Conservation (phyloP, 1,139 yeast genomes). For the Kurtzmaniella quercitrusa region DNA sequence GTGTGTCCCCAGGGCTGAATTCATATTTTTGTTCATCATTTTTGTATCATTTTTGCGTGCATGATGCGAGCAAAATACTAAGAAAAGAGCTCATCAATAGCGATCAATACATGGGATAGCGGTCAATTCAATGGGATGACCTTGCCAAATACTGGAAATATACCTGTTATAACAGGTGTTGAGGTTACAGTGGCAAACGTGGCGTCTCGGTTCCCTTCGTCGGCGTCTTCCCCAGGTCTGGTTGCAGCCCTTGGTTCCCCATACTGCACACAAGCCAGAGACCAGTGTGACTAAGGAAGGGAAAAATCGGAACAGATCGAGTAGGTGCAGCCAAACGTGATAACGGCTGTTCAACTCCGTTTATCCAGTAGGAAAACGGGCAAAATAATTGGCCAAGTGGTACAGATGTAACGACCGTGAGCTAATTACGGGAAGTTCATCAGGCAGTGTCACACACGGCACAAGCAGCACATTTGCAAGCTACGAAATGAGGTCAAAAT, state of each 20-base stretch:
- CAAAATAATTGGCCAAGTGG: background rate
- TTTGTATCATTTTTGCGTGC: background rate
- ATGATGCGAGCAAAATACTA: background rate
- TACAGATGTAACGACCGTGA: background rate
- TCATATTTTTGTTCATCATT: too few species aligned
- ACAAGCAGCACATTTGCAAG: too few species aligned
- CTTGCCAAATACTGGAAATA: too few species aligned
- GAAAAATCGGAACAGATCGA: background rate
- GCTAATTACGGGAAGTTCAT: background rate
- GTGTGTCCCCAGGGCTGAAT: background rate
- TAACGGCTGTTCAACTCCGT: background rate
- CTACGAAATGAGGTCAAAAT: too few species aligned
- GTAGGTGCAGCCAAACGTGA: background rate
- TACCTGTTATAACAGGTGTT: too few species aligned
- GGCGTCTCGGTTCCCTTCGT: too few species aligned
- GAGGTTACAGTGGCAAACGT: too few species aligned
- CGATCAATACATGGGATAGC: too few species aligned
- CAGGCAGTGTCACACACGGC: too few species aligned
- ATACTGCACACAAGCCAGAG: background rate
- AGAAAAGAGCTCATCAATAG: too few species aligned
- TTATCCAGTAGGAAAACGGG: background rate
- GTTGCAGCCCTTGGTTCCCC: background rate
- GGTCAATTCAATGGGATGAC: too few species aligned
- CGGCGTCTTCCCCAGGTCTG: too few species aligned
- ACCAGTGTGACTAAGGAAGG: background rate